phyloP scores from a whole-genome alignment of 441 rosid species.

The Kokia cookei region DNA sequence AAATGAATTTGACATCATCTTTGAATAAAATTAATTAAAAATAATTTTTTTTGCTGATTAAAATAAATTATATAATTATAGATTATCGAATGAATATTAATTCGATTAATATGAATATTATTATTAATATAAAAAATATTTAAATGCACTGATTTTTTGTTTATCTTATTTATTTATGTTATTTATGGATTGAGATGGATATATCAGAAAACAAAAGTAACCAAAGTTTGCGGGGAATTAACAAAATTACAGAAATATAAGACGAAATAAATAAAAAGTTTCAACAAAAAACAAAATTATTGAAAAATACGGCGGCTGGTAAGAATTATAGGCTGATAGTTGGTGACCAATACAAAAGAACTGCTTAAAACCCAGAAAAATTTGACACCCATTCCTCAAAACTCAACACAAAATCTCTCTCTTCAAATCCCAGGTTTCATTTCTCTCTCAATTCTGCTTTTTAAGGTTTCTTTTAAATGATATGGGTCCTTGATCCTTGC shows the following conservation, averaged over 20 bases:
- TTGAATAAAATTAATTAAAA: no score
- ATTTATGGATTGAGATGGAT: no score
- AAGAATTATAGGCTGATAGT: neutral
- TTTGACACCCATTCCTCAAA: neutral
- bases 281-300: neutral
- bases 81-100: no score
- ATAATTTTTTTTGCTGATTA: no score
- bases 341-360: neutral
- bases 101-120: no score
- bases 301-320: constrained; percentile 7
- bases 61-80: no score
- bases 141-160: no score
- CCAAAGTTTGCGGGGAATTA: neutral
- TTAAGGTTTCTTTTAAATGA: neutral
- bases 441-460: neutral
- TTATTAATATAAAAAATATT: no score
- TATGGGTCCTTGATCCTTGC: neutral
- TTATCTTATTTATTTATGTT: no score
- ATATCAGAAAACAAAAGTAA: neutral
- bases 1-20: no score
- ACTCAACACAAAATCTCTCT: neutral
- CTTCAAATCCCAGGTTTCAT: neutral
- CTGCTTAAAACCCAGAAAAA: neutral
- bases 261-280: neutral
- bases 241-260: neutral